phyloP scores from a whole-genome alignment of 345 rosid species.

The Eucalyptus coolabah region DNA sequence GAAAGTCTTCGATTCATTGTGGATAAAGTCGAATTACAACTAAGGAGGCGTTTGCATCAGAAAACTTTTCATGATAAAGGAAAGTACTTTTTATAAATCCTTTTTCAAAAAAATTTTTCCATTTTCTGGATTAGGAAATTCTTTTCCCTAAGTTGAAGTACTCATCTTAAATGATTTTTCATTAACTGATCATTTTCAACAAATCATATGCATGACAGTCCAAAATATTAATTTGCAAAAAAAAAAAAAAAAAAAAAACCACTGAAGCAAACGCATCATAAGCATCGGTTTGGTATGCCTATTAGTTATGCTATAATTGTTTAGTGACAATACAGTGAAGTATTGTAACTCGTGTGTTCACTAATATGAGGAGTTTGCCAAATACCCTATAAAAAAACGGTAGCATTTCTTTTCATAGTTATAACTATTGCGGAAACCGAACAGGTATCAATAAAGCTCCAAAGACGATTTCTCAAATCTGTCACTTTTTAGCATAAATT shows the following conservation, averaged over 20 bases:
- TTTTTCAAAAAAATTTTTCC: background rate
- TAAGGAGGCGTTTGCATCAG: background rate
- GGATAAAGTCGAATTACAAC: background rate
- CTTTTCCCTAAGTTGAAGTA: background rate
- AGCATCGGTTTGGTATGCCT: background rate
- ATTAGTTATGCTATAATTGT: background rate
- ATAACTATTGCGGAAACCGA: background rate
- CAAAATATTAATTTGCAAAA: background rate
- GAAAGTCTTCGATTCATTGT: background rate
- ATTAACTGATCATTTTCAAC: accelerated
- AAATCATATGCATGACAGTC: background rate
- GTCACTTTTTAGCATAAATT: background rate
- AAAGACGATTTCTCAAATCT: background rate
- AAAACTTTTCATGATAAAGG: background rate
- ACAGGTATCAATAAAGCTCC: background rate
- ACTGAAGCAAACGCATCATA: background rate
- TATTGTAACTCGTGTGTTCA: background rate
- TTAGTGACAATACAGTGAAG: background rate
- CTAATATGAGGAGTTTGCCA: background rate
- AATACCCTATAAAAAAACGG: background rate
- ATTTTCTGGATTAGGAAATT: background rate
- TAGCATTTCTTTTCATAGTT: background rate
- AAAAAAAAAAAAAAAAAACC: background rate
- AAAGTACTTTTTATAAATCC: background rate
- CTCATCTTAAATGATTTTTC: background rate